Evolutionary conservation across 192 early-diverging fungal genomes (phyloP), one percentile per base, ranked within the genome.

Genomic region (Dimargaris cristalligena): DNA sequence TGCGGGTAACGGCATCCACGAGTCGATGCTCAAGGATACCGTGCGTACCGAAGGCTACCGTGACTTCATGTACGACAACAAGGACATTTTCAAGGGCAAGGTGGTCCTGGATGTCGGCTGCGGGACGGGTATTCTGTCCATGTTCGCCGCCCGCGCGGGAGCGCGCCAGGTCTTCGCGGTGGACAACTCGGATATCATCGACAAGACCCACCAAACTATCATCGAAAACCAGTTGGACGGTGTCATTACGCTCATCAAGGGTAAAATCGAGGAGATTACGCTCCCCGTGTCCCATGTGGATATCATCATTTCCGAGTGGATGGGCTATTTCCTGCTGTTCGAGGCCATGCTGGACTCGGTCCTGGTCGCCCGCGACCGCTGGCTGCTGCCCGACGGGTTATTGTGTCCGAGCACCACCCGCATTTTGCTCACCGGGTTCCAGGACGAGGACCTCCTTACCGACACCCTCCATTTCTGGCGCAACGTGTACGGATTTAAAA

Each of bases 401-500:
- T 68, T 88, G 72, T 81, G 77, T 32, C 89, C 89, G 20, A 79
- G 77, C 52, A 75, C 80, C 60, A 77, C 87, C 1, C 77, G 79
- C 30, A 85, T 90, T 60, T 71, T 81, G 34, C 61, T 90, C 58
- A 73, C 83, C 30, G 85, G 78, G 16, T 74, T 88, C 60, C 85
- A 88, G 59, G 83, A 90, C 62, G 79, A 78, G 20, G 87, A 88
- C 22, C 85, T 82, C 73, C 80, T 88, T 67, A 82, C 86, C 60
- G 83, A 91, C 65, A 82, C 78, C 60, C 78, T 75, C 35, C 60
- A 74, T 54, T 92, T 83, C 75, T 94, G 92, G 94, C 80, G 88
- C 65, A 80, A 87, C 61, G 92, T 95, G 22, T 94, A 98, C 66
- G 94, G 90, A 2, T 95, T 97, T 72, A 81, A 89, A 62, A 92